phyloP scores from a whole-genome alignment of 257 asterid genomes.

The Striga asiatica region DNA sequence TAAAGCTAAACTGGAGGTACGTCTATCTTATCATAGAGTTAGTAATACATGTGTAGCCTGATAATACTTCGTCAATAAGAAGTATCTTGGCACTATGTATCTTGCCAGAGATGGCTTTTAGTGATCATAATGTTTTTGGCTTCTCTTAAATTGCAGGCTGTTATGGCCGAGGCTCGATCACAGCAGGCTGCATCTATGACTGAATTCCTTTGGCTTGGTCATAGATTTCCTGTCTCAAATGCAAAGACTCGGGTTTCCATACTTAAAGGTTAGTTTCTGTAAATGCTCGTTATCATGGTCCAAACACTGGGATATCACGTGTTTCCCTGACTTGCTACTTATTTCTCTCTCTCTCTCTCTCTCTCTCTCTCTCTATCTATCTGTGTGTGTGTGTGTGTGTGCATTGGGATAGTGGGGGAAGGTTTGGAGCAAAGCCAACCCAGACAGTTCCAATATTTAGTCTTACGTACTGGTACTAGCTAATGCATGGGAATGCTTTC shows the following conservation, averaged over 20 bases:
- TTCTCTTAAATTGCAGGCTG: conserved; percentile 54
- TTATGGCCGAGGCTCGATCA: conserved; percentile 94
- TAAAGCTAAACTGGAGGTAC: conserved; percentile 91
- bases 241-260: conserved; percentile 88
- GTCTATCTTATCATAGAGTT: conserved; percentile 9
- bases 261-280: conserved; percentile 58
- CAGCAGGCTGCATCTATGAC: conserved; percentile 98
- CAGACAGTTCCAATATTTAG: neutral
- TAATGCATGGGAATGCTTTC: too few species aligned
- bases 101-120: conserved; percentile 5
- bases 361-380: too few species aligned
- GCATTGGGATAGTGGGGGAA: neutral
- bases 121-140: conserved; percentile 16
- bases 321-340: neutral
- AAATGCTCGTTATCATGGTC: neutral
- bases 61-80: neutral
- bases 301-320: conserved; percentile 2
- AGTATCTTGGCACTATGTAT: neutral
- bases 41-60: neutral
- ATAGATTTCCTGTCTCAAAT: conserved; percentile 76
- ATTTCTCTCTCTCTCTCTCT: neutral
- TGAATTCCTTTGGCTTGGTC: conserved; percentile 90
- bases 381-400: too few species aligned
- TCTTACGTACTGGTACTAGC: conserved; percentile 3
- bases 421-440: neutral